Evolutionary conservation across 352 stramenopile genomes (phyloP), one percentile per base, ranked within the genome.

Genomic region (Phytophthora niederhauseri): DNA sequence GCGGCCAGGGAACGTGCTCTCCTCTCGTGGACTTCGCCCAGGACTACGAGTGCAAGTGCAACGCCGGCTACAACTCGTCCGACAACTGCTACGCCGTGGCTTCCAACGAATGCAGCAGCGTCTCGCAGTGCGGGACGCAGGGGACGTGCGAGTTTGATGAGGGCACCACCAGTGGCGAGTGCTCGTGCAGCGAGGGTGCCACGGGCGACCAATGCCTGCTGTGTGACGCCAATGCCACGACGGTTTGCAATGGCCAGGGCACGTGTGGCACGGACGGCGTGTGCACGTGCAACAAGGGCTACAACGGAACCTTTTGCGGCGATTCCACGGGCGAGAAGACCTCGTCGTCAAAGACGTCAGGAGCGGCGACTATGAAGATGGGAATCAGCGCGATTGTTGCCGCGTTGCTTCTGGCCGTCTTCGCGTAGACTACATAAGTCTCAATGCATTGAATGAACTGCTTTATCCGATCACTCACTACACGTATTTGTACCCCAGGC

Each of bases 41-140:
- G 55, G 73, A 90, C 57, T 95, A 93, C 64, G 76, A 78, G 54
- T 95, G 87, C 72, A 82, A 89, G 59, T 95, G 87, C 72, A 91
- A 95, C 68, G 72, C 73, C 46, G 87, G 87, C 34, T 95, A 87
- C 68, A 78, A 85, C 52, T 63, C 68, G 45, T 80, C 76, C 43
- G 73, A 87, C 60, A 82, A 80, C 61, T 95, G 87, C 77, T 61
- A 72, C 43, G 59, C 57, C 0, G 67, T 78, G 12, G 75, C 69
- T 24, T 93, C 82, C 52, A 93, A 92, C 65, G 68, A 85, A 8
- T 95, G 87, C 70, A 91, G 84, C 68, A 93, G 75, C 58, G 79
- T 93, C 46, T 68, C 82, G 1, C 85, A 92, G 64, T 95, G 87
- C 51, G 87, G 85, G 46, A 75, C 79, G 0, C 24, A 75, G 28